Base-by-base conservation (phyloP, 768 basidiomycete species). In the Hemileccinum rubropunctum region DNA sequence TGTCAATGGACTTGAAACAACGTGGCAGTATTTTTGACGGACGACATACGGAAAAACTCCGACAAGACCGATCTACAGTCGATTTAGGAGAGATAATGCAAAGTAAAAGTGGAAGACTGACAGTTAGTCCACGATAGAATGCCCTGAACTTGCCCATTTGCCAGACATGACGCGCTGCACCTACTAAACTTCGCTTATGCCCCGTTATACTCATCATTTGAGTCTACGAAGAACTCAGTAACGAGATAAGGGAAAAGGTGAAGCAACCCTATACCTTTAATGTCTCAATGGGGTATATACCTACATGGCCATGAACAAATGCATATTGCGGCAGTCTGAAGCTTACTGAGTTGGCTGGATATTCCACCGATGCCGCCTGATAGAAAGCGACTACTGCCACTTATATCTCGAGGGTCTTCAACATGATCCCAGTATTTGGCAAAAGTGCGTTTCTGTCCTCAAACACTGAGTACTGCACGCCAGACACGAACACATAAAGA, bases 291-390 rank as follows among this genome's bases (percentile, higher is more conserved):
- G 95, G 94, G 69, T 97, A 98, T 71, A 98, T 98, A 54, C 90
- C 93, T 93, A 58, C 20, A 54, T 42, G 20, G 47, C 14, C 51
- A 52, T 48, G 58, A 71, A 50, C 35, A 56, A 44, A 49, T 36
- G 41, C 18, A 37, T 40, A 38, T 33, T 20, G 54, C 30, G 35
- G 38, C 47, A 34, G 59, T 39, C 45, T 12, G 15, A 51, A n/a
- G 71, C 86, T 65, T 56, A 90, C 91, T 85, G 23, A 95, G 76
- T 75, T 97, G 93, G 71, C 90, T 92, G 50, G 80, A 83, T 58
- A 98, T 84, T n/a, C 97, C 97, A 36, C 97, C 95, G 37, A 98
- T 81, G 3, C 97, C 97, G 39, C 97, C 97, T 12, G 95, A 91
- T 47, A 99, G 63, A 73, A 99, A 99, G 23, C 97, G 82, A 66